Percentiles rank a stretch among this genome's conserved stretches.
These are phyloP conservation scores for Ricinus communis DNA, from an alignment of 345 rosid species.

Conservation along the genomic window DNA sequence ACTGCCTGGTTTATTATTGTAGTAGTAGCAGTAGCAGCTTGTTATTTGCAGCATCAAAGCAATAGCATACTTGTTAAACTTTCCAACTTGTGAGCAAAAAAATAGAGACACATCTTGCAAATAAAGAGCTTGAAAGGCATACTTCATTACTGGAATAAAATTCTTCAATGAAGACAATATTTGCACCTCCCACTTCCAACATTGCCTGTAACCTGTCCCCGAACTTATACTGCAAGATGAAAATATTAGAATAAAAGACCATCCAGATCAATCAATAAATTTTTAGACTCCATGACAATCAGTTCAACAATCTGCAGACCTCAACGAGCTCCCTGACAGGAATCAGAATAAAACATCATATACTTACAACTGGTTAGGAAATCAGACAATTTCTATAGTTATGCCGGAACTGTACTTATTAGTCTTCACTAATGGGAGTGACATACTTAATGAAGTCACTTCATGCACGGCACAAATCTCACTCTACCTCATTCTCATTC, in stretches of 20 bases:
- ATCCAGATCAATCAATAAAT: conserved; percentile 2
- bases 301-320: background rate
- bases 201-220: conserved; percentile 51
- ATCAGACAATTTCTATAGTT: background rate
- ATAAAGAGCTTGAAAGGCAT: conserved; percentile 18
- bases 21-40: background rate
- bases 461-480: background rate
- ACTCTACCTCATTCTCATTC: background rate
- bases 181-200: conserved; percentile 61
- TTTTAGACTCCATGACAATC: too few relatives aligned
- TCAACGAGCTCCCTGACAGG: background rate
- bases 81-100: background rate
- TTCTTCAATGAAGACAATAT: conserved; percentile 44
- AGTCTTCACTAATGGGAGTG: background rate
- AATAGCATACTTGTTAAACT: background rate
- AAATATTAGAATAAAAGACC: conserved; percentile 1
- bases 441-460: background rate
- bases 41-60: background rate
- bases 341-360: background rate
- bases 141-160: conserved; percentile 72
- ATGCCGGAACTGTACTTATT: background rate
- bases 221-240: conserved; percentile 59
- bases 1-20: background rate
- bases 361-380: background rate
- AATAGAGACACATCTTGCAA: background rate